These are phyloP conservation scores for Durusdinium trenchii DNA, from an alignment of 73 alveolate genomes.

Conservation along the genomic window DNA sequence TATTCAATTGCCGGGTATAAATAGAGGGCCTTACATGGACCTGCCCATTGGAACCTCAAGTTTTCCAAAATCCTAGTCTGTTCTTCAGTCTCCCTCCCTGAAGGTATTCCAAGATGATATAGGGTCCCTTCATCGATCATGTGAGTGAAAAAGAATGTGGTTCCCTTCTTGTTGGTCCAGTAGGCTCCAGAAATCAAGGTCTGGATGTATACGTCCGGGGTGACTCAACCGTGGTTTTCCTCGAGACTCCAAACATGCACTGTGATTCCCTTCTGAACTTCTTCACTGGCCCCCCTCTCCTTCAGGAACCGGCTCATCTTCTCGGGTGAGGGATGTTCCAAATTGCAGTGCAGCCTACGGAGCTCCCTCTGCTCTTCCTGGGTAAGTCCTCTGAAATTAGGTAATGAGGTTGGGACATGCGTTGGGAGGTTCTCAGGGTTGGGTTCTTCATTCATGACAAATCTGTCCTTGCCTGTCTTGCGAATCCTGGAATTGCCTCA, in stretches of 20 bases:
- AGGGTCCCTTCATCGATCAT: conserved; percentile 18
- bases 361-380: not conserved
- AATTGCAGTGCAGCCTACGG: not conserved
- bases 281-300: not conserved
- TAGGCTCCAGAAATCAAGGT: not conserved
- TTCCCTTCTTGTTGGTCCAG: not conserved
- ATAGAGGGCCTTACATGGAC: not conserved
- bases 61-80: not conserved
- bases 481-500: no score
- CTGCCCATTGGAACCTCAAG: not conserved
- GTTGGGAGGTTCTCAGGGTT: not conserved
- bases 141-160: not conserved
- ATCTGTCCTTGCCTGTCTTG: no score
- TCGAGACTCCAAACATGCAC: conserved; percentile 10
- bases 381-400: not conserved
- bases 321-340: not conserved
- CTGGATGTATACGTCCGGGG: not conserved
- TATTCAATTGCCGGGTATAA: conserved; percentile 8
- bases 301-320: not conserved
- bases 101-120: not conserved
- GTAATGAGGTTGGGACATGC: not conserved
- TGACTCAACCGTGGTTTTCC: not conserved
- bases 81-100: not conserved
- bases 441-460: no score
- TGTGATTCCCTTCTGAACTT: not conserved